Base-by-base conservation (phyloP, 2,329 filamentous ascomycete species). In the Epichloe sylvatica region DNA sequence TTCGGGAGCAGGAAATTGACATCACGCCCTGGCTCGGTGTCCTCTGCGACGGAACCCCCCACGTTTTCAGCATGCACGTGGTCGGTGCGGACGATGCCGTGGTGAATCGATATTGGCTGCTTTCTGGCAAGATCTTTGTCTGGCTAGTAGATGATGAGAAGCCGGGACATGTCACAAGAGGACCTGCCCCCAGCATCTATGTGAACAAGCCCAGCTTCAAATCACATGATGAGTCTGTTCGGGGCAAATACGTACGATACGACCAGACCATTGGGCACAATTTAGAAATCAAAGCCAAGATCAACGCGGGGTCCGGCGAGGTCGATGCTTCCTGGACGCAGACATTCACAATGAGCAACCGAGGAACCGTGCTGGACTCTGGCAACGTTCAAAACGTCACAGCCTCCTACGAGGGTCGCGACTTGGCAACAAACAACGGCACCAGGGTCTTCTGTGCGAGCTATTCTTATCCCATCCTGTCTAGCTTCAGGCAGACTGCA, bases 51-150 rank as follows among this genome's bases (percentile, higher is more conserved):
- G 82, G 0, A 56, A 69, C 2, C 56, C 70, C 70, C 6, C 85
- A 91, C 61, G 78, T 68, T 0, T 86, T 91, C 59, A 74, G 78
- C 48, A 80, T 94, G 46, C 70, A 73, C 19, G 74, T 92, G 4
- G 73, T 74, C 0, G 85, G 84, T 0, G 67, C 90, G 8, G 65
- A 79, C 43, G 78, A 86, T 54, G 74, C 21, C 73, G 48, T 79
- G 5, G 54, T 51, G 15, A 43, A 49, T 6, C 46, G 37, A 8
- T 49, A 79, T 58, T 92, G 86, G 87, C 75, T 84, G 15, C 75
- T 92, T 3, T 84, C 82, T 0, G 86, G 84, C 38, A 92, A 90
- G 63, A 71, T 91, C 11, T 91, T 92, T 60, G 57, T 89, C n/a
- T 92, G 85, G 79, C 70, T 83, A 79, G 70, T 83, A 0, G 80